phyloP scores from a whole-genome alignment of 306 rosid genomes.

The Trifolium repens region DNA sequence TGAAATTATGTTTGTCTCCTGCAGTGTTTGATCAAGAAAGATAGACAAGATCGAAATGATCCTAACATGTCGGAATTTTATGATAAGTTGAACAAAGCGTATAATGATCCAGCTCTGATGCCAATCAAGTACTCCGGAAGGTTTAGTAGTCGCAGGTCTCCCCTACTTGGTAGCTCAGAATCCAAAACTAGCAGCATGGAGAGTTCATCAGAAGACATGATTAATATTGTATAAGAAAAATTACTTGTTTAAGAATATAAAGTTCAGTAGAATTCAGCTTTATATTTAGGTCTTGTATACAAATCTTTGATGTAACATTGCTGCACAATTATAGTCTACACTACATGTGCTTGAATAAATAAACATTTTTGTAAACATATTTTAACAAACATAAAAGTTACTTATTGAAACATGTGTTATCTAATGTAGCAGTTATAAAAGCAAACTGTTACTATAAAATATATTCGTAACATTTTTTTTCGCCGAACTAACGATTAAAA shows the following conservation, averaged over 20 bases:
- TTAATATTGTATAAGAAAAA: neutral
- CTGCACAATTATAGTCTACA: neutral
- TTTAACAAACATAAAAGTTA: too few species aligned
- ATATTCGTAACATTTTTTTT: too few species aligned
- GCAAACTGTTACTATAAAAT: too few species aligned
- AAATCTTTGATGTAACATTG: neutral
- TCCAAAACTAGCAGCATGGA: conserved; percentile 6
- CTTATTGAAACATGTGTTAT: too few species aligned
- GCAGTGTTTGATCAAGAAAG: conserved; percentile 82
- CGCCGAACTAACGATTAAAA: too few species aligned
- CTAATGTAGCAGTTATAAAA: too few species aligned
- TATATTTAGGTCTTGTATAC: neutral
- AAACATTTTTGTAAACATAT: neutral
- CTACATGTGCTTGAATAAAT: neutral
- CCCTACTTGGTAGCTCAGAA: conserved; percentile 52
- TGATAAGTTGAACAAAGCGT: conserved; percentile 59
- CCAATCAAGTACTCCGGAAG: conserved; percentile 51
- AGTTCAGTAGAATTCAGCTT: too few species aligned
- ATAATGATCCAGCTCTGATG: conserved; percentile 66
- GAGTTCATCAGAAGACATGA: conserved; percentile 19
- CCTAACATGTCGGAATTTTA: conserved; percentile 58
- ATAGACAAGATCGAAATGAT: conserved; percentile 60
- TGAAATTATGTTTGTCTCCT: conserved; percentile 36
- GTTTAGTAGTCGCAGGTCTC: conserved; percentile 43
- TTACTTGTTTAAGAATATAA: too few species aligned